phyloP scores from a whole-genome alignment of 345 rosid genomes.

The Eucalyptus sp. region DNA sequence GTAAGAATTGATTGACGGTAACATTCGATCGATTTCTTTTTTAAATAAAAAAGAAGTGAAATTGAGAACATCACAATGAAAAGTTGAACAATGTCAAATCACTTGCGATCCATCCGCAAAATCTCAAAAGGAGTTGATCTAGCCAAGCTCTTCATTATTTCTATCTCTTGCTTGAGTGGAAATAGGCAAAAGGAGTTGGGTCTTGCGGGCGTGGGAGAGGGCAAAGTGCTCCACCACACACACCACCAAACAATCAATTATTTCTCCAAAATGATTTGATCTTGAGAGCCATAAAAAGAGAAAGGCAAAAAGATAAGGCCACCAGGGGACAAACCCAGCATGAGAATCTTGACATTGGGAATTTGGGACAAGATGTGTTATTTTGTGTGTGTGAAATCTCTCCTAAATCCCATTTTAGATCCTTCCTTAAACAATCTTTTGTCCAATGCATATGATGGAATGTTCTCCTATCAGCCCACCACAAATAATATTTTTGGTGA shows the following conservation, averaged over 20 bases:
- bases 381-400: not conserved
- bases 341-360: slow-evolving; percentile 5
- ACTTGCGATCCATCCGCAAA: not conserved
- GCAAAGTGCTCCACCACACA: slow-evolving; percentile 8
- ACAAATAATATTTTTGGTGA: not conserved
- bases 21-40: not conserved
- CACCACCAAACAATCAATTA: not conserved
- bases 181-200: not conserved
- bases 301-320: not conserved
- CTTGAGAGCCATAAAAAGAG: not conserved
- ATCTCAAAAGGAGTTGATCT: not conserved
- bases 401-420: not conserved
- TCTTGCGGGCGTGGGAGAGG: not conserved
- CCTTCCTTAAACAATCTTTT: not conserved
- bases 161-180: not conserved
- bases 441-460: not conserved
- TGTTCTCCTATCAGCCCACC: not conserved
- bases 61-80: not conserved
- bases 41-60: not conserved
- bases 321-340: slow-evolving; percentile 2
- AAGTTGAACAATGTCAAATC: not conserved
- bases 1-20: not conserved
- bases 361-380: not conserved
- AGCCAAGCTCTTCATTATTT: not conserved
- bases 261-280: not conserved